Conservation (phyloP, 805 yeast species). For the Wickerhamomyces ciferrii region DNA sequence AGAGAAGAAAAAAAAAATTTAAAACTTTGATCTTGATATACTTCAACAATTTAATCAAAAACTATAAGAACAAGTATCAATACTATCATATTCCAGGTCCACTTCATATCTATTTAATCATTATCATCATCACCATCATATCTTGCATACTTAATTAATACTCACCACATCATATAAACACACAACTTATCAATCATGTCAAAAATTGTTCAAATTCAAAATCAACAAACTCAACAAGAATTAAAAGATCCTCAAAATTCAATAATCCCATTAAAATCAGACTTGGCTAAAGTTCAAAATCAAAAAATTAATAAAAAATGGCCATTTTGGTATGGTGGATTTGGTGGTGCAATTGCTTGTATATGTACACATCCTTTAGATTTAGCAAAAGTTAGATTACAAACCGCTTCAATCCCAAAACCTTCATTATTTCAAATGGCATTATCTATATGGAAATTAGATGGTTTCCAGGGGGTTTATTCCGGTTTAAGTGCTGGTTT, state of each 20-base stretch:
- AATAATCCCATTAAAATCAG: neutral
- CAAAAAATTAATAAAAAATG: slow-evolving; percentile 19
- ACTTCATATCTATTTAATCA: neutral
- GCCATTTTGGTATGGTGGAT: slow-evolving; percentile 65
- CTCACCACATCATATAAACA: neutral
- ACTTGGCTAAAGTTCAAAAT: neutral
- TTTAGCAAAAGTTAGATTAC: slow-evolving; percentile 81
- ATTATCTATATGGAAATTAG: slow-evolving; percentile 49
- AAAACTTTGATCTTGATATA: too few species aligned
- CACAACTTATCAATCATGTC: neutral
- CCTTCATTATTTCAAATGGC: slow-evolving; percentile 59
- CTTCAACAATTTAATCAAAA: too few species aligned
- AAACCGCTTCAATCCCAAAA: slow-evolving; percentile 68
- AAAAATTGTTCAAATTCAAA: neutral
- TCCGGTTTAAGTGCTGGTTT: slow-evolving; percentile 80
- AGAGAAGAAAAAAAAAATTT: too few species aligned
- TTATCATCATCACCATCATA: neutral
- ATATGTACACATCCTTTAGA: slow-evolving; percentile 78
- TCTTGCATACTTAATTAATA: neutral
- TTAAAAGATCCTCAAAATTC: neutral
- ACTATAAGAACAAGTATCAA: too few species aligned
- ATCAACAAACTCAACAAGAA: neutral
- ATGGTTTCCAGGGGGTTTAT: slow-evolving; percentile 68
- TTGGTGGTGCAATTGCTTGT: slow-evolving; percentile 64
- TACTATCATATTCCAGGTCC: neutral